These are phyloP conservation scores for Phoma sp. DNA, from an alignment of 2,329 filamentous ascomycete species.

Conservation along the genomic window DNA sequence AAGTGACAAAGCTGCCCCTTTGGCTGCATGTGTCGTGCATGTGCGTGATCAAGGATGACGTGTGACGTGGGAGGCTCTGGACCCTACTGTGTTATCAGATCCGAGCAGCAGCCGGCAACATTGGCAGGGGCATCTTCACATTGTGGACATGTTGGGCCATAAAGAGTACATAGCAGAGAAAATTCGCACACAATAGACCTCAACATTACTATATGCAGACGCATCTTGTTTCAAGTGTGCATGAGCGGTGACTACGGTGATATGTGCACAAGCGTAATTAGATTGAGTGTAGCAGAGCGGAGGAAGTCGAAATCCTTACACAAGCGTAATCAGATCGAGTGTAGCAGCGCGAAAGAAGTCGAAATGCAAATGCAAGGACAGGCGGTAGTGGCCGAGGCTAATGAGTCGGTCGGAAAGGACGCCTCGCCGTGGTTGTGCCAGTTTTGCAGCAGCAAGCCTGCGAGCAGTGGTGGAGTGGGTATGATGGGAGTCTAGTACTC, in stretches of 20 bases:
- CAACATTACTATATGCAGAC: no score
- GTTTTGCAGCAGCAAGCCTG: constrained; percentile 11
- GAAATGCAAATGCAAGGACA: constrained; percentile 1
- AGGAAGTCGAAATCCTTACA: not conserved
- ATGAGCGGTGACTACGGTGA: no score
- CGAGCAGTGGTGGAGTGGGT: constrained; percentile 12
- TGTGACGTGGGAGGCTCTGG: constrained; percentile 29
- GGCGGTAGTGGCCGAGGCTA: constrained; percentile 16
- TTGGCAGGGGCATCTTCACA: constrained; percentile 1
- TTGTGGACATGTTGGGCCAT: not conserved
- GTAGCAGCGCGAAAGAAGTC: not conserved
- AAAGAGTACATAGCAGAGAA: no score
- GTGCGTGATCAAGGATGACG: constrained; percentile 17
- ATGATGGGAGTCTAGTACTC: constrained; percentile 20
- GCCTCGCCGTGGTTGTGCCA: constrained; percentile 20
- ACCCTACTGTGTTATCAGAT: constrained; percentile 24
- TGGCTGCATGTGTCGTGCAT: constrained; percentile 5
- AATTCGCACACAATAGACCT: no score
- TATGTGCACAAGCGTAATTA: not conserved
- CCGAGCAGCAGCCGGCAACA: constrained; percentile 5
- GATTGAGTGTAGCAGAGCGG: not conserved
- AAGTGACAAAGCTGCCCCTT: constrained; percentile 12
- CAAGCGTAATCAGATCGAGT: not conserved
- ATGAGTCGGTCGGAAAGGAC: constrained; percentile 18
- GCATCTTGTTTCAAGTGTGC: no score